Evolutionary conservation across 257 asterid genomes (phyloP), one percentile per base, ranked within the genome.

Genomic region (Solanum chmielewskii): DNA sequence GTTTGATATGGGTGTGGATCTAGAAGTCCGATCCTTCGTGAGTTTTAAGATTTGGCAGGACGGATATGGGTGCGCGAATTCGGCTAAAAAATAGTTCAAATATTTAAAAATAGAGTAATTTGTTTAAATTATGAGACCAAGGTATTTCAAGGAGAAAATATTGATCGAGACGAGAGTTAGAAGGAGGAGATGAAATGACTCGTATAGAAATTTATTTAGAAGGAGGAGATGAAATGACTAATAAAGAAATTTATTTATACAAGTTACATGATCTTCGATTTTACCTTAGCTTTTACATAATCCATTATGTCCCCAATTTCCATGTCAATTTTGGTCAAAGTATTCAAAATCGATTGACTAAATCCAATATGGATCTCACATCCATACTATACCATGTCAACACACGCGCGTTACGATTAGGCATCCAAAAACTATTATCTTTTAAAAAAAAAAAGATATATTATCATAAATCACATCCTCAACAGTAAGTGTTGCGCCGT

Each of bases 51-150:
- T 21, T 59, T 21, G 0, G 2, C 1, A 2, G 27, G 25, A 59
- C 1, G 0, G 2, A 59, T 59, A 59, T 9, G 13, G 1, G 2
- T 59, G 27, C 0, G 1, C 2, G 0, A 0, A 59, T 59, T 59
- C 27, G 12, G 27, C 27, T 42, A 16, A 21, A 59, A 59, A 59
- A 21, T 21, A 59, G 20, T 49, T 49, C 21, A 49, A 49, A 49
- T 49, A 14, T 14, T 49, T 49, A 13, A 49, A 49, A 49, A 49
- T 49, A 49, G 59, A 49, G 59, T 49, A 14, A 2, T 49, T 13
- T 5, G 8, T 14, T 5, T 49, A 49, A 49, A 49, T 49, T 49
- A 49, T 14, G 21, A 49, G 59, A 35, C 7, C 2, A 49, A 49
- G 20, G 7, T 49, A 49, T 49, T 49, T 44, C 59, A 47, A 47